Evolutionary conservation across 1,139 yeast species (phyloP).

Genomic region (Waltiozyma sp.): DNA sequence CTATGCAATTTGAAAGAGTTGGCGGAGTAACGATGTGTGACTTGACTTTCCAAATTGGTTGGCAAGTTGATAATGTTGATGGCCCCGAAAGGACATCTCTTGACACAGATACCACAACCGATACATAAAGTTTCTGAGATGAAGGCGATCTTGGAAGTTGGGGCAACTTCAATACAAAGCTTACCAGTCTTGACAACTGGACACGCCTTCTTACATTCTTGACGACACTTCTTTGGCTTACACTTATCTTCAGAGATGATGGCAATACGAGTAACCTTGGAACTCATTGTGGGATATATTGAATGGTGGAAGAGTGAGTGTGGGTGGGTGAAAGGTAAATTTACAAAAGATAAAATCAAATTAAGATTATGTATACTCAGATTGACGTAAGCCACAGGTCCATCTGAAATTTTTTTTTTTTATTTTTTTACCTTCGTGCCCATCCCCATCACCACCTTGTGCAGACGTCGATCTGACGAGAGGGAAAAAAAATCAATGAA

Average conservation of each 20-base stretch:
- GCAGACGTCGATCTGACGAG: background rate
- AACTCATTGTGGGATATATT: constrained; percentile 29
- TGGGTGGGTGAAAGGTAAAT: background rate
- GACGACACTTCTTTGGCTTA: constrained; percentile 96
- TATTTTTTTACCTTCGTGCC: too few species aligned
- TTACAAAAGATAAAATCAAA: too few species aligned
- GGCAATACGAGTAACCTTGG: constrained; percentile 77
- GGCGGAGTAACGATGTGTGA: constrained; percentile 95
- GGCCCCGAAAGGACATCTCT: constrained; percentile 97
- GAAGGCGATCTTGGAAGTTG: constrained; percentile 85
- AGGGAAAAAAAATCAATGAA: background rate
- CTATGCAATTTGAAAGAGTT: constrained; percentile 95
- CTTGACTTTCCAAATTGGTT: constrained; percentile 83
- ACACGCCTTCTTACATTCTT: constrained; percentile 93
- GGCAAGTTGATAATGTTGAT: constrained; percentile 92
- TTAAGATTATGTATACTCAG: too few species aligned
- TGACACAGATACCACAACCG: constrained; percentile 99
- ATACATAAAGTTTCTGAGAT: constrained; percentile 93
- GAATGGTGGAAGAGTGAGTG: background rate
- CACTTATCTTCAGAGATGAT: constrained; percentile 89
- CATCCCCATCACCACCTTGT: too few species aligned
- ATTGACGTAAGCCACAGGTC: too few species aligned
- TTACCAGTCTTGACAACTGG: constrained; percentile 98
- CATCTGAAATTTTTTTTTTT: background rate
- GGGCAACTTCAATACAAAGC: constrained; percentile 91